Evolutionary conservation across 1,284 basidiomycete species (phyloP).

Genomic region (Xerocomus minutiporus): DNA sequence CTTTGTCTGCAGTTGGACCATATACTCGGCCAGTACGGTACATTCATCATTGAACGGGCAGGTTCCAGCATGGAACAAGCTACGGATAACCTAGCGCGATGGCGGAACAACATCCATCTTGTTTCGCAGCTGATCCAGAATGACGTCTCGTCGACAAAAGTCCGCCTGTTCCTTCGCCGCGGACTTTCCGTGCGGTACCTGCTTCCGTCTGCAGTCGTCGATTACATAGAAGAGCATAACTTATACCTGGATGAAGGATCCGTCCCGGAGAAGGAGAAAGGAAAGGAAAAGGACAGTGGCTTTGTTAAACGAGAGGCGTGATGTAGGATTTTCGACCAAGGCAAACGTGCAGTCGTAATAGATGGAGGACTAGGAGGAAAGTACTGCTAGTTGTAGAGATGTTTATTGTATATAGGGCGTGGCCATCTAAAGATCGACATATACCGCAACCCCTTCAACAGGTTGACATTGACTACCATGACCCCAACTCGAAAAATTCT

Average conservation of each 20-base stretch:
- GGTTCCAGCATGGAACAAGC: conserved; percentile 89
- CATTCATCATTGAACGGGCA: conserved; percentile 92
- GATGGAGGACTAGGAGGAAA: neutral
- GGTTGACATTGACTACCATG: neutral
- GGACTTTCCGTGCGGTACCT: conserved; percentile 95
- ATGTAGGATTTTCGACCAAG: conserved; percentile 14
- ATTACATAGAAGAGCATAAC: conserved; percentile 86
- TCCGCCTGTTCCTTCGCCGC: conserved; percentile 83
- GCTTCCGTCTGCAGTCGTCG: conserved; percentile 86
- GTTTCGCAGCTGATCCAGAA: conserved; percentile 97
- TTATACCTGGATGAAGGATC: conserved; percentile 65
- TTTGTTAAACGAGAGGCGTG: conserved; percentile 19
- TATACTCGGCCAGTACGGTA: conserved; percentile 92
- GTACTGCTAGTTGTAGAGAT: neutral
- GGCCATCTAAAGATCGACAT: neutral
- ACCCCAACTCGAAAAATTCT: conserved; percentile 26
- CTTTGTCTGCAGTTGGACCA: conserved; percentile 71
- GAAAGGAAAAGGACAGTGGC: conserved; percentile 36
- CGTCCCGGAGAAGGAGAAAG: conserved; percentile 38
- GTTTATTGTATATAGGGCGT: neutral
- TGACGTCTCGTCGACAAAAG: conserved; percentile 96
- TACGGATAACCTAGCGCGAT: conserved; percentile 69
- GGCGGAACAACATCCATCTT: conserved; percentile 89
- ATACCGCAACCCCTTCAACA: no score
- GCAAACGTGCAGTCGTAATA: conserved; percentile 4